A percentile compares a stretch with the other conserved stretches of the same genome.
These are phyloP conservation scores for Sporothrix luriei DNA, from an alignment of 2,329 filamentous ascomycete genomes.

Conservation along the genomic window DNA sequence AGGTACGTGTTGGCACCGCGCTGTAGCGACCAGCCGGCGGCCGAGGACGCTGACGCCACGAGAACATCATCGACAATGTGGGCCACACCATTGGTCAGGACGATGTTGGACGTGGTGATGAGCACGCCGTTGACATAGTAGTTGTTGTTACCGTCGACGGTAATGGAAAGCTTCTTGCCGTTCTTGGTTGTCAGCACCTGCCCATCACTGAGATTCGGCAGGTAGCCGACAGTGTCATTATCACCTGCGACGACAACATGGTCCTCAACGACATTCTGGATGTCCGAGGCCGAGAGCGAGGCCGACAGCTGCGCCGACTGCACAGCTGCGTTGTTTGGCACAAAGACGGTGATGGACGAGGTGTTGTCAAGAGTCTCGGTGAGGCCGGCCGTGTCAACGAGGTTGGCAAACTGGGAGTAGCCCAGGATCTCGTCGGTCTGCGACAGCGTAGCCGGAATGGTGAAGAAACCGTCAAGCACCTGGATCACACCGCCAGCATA, in stretches of 20 bases:
- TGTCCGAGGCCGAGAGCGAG: slow-evolving; percentile 7
- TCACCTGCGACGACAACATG: slow-evolving; percentile 27
- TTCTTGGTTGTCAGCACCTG: slow-evolving; percentile 33
- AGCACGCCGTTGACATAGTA: slow-evolving; percentile 34
- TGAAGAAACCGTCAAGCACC: slow-evolving; percentile 33
- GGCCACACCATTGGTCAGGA: slow-evolving; percentile 33
- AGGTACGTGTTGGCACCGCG: slow-evolving; percentile 17
- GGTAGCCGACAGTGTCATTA: slow-evolving; percentile 31
- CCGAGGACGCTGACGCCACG: slow-evolving; percentile 30
- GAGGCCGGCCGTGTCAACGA: slow-evolving; percentile 25
- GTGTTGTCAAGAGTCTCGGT: slow-evolving; percentile 31
- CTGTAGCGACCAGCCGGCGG: slow-evolving; percentile 19
- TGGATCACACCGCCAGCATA: slow-evolving; percentile 31
- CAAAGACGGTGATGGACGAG: slow-evolving; percentile 33
- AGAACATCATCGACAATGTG: slow-evolving; percentile 32
- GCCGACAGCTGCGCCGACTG: slow-evolving; percentile 31
- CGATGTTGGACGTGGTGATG: slow-evolving; percentile 33
- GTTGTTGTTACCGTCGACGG: slow-evolving; percentile 33
- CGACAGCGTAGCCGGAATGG: slow-evolving; percentile 31
- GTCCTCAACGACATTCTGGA: slow-evolving; percentile 28
- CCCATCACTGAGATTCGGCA: slow-evolving; percentile 32
- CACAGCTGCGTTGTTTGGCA: slow-evolving; percentile 33
- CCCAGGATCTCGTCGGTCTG: slow-evolving; percentile 29
- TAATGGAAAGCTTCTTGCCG: slow-evolving; percentile 32
- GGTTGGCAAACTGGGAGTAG: slow-evolving; percentile 32